Evolutionary conservation across 345 rosid genomes (phyloP), one percentile per base, ranked within the genome.

Genomic region (Melaleuca alternifolia): DNA sequence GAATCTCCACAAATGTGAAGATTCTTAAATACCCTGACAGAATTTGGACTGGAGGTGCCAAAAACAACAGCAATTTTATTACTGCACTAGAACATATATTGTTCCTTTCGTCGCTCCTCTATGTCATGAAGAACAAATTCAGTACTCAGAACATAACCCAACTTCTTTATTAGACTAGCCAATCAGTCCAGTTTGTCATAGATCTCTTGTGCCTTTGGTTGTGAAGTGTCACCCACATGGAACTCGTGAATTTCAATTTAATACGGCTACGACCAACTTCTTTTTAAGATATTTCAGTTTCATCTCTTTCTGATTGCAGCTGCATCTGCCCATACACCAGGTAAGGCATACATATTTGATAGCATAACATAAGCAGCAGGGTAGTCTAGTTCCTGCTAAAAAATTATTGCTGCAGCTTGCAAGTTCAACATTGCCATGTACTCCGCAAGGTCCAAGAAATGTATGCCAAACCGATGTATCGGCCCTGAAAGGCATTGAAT

Each of bases 211-310:
- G 41, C 41, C 41, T 41, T 41, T 41, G 41, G 93, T 56, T 94
- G 96, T 93, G 82, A 41, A 41, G 41, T 41, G 41, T 95, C 97
- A 8, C 93, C 98, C n/a, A 91, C 98, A 87, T 93, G 90, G 87
- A 95, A 95, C 84, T 90, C 93, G 90, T 95, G 51, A 92, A 91
- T 84, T 88, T 93, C 81, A 92, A 92, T 87, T 95, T 96, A 77
- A 95, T 89, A 96, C 98, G 93, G 86, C 98, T 93, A 76, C 93
- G 93, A 75, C 97, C 97, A 51, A 95, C 95, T 92, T 95, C 96
- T 88, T 95, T 33, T 86, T 88, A 87, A 94, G 86, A 85, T 92
- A 90, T 84, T 87, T 88, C 87, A 90, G 89, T 89, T 93, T 94
- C 97, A 95, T 93, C 83, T 91, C 88, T 90, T 94, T 88, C 98